Evolutionary conservation across 495 filamentous ascomycete genomes (phyloP).

Genomic region (Xylaria flabelliformis): DNA sequence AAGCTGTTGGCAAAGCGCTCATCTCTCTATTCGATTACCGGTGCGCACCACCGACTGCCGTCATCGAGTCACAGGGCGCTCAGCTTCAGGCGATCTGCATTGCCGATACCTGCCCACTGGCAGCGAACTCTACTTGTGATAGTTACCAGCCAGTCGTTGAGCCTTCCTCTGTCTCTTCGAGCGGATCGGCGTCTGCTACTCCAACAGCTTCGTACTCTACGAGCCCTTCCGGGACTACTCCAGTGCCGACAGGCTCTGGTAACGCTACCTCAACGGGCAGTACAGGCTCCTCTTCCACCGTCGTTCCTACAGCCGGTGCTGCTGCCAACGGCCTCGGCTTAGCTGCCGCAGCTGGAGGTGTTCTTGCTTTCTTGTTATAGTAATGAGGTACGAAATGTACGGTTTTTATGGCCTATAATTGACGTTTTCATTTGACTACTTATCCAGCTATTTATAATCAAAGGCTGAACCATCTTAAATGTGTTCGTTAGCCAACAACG

Average conservation of each 20-base stretch:
- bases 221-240: neutral
- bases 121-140: conserved; percentile 40
- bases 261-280: neutral
- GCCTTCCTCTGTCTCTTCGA: conserved; percentile 22
- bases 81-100: conserved; percentile 56
- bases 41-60: conserved; percentile 47
- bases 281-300: conserved; percentile 1
- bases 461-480: neutral
- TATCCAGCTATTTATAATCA: neutral
- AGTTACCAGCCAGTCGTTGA: conserved; percentile 32
- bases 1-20: conserved; percentile 48
- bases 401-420: neutral
- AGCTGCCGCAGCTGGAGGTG: conserved; percentile 33
- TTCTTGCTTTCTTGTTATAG: conserved; percentile 33
- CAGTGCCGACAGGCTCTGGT: neutral
- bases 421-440: neutral
- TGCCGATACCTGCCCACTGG: conserved; percentile 47
- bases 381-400: neutral
- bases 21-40: conserved; percentile 50
- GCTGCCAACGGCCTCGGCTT: conserved; percentile 31
- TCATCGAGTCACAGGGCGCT: conserved; percentile 39
- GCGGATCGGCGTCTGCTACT: neutral
- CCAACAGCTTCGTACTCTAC: neutral
- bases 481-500: too few relatives aligned
- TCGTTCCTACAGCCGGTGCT: conserved; percentile 22